phyloP scores from a whole-genome alignment of 768 basidiomycete species.

The Tylopilus balloui region DNA sequence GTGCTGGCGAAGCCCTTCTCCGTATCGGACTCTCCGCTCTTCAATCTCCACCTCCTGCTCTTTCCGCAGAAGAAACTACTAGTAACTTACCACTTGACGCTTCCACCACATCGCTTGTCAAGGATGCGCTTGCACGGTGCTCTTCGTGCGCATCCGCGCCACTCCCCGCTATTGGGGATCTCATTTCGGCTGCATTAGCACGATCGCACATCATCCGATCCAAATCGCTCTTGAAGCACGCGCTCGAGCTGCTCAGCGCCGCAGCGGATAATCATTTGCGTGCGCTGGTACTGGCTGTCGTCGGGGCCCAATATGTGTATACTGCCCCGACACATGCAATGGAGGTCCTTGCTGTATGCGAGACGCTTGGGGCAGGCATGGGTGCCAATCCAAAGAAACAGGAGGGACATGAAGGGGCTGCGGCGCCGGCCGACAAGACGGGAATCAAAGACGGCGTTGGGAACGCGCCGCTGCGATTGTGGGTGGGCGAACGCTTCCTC shows the following conservation, averaged over 20 bases:
- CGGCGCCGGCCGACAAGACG: background rate
- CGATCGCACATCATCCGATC: constrained; percentile 28
- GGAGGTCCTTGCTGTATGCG: constrained; percentile 60
- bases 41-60: background rate
- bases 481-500: constrained; percentile 67
- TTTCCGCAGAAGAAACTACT: constrained; percentile 1
- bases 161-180: constrained; percentile 12
- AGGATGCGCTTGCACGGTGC: constrained; percentile 27
- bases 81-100: constrained; percentile 16
- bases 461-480: constrained; percentile 61
- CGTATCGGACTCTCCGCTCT: constrained; percentile 39
- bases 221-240: constrained; percentile 47
- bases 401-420: background rate
- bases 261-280: constrained; percentile 72
- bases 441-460: constrained; percentile 40
- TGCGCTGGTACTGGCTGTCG: constrained; percentile 62
- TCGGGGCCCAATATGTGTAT: constrained; percentile 66
- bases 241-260: constrained; percentile 52
- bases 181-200: constrained; percentile 19
- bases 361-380: constrained; percentile 67
- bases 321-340: constrained; percentile 67
- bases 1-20: constrained; percentile 49
- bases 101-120: constrained; percentile 16
- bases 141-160: constrained; percentile 19
- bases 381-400: constrained; percentile 38